Evolutionary conservation across 345 rosid species (phyloP), one percentile per base, ranked within the genome.

Genomic region (Erodium maritimum): DNA sequence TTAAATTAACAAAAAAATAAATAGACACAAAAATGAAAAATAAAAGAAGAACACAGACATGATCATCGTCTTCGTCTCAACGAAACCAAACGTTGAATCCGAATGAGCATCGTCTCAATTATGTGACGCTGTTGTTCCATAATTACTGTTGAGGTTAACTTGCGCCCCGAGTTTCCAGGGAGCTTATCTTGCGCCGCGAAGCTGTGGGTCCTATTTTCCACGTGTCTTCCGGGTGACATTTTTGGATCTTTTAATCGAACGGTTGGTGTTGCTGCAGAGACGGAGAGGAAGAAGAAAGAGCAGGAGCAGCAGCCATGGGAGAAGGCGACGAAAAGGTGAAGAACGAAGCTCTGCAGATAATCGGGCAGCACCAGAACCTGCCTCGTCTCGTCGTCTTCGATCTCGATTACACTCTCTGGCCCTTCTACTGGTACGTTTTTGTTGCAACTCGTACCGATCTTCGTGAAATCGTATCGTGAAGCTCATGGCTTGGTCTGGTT

Each of bases 321-420:
- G 48, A 42, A 75, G 65, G 58, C 34, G 63, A 63, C 55, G 71
- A 68, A 75, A 73, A 69, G 71, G 77, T 68, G 73, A 77, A 69
- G 56, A 65, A 55, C 3, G 78, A 70, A 53, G 80, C 77, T 5
- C 58, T 57, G 69, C 68, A 71, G 72, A 71, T 77, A 9, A 67
- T 77, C 19, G 75, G 69, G 54, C 69, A 62, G 59, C 61, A 55
- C 69, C 65, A 59, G 54, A 63, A 72, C 2, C 66, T 77, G 56
- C 82, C 87, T 23, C 68, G 67, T 62, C 71, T 79, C 58, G 79
- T 83, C 23, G 83, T 83, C 61, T 75, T 83, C 72, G 80, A 82
- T 69, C 82, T 67, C 59, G 84, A 82, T 55, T 79, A 79, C 69
- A 79, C 82, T 55, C 80, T 82, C 69, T 82, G 84, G 84, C 87